Base-by-base conservation (phyloP, 2,329 filamentous ascomycete genomes). In the Aspergillus sp. region DNA sequence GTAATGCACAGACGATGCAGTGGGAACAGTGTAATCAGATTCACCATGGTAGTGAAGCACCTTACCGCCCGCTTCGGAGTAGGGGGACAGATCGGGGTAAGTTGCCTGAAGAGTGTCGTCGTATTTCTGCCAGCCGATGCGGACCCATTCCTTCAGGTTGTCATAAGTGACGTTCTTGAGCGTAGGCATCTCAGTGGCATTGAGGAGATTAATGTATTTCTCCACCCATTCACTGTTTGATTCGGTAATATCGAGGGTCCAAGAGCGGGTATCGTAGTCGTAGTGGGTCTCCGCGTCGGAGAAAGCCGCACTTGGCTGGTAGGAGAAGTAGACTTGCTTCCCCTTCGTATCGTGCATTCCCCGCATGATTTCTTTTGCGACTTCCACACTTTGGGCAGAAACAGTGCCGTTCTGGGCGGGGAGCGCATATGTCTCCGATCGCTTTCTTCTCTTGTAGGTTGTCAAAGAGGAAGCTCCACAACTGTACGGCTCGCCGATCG, bases 1-100 rank as follows among this genome's bases (percentile, higher is more conserved):
- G 75, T 86, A 87, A 66, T 79, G 82, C 1, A 85, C 79, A 0
- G 82, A 85, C 0, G 82, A 84, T 4, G 76, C 82, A 0, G 84
- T 70, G 1, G 84, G 84, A 61, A 87, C 75, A 5, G 77, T 80
- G 12, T 76, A 70, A 69, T 87, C 85, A 0, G 80, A 81, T 70
- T 87, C 84, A 54, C 84, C 84, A 71, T 87, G 84, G 74, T 80
- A 85, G 69, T 86, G 83, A 8, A 87, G 72, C 4, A 87, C 71
- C 70, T 87, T 87, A 55, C 82, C 84, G 23, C 84, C 84, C 0
- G 75, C 65, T 2, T 73, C 59, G 30, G 81, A 74, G 75, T 85
- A 85, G 9, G 74, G 64, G 0, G 80, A 81, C 0, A 87, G 74
- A 64, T 87, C 84, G 0, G 83, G 82, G 28, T 79, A 68, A 1